Conservation (phyloP, 805 yeast genomes). For the Saccharomycopsis fibuligera region DNA sequence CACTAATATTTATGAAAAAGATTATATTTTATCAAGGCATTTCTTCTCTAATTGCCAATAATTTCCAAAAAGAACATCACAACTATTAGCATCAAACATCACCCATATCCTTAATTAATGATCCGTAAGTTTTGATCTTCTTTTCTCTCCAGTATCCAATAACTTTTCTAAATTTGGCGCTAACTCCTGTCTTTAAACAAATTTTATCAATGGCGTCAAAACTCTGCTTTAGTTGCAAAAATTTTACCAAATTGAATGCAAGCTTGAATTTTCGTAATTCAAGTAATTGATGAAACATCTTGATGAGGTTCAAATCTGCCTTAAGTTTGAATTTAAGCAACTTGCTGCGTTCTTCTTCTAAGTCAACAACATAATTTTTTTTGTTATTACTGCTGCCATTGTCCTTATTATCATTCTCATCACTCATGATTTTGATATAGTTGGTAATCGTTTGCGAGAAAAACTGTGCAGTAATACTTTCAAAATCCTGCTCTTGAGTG, state of each 20-base stretch:
- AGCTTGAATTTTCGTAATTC: constrained; percentile 5
- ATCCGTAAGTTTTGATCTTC: not conserved
- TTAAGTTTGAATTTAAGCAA: constrained; percentile 1
- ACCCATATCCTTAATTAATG: not conserved
- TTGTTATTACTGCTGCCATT: not conserved
- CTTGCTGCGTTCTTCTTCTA: not conserved
- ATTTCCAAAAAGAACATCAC: not conserved
- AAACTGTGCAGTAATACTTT: too few relatives aligned
- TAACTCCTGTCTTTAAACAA: constrained; percentile 1
- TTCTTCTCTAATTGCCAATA: too few relatives aligned
- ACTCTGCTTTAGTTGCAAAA: constrained; percentile 12
- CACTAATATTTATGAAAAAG: too few relatives aligned
- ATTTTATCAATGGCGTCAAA: constrained; percentile 10
- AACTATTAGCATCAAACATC: not conserved
- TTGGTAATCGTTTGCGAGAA: not conserved
- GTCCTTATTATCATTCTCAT: constrained; percentile 1
- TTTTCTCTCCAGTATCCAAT: constrained; percentile 11
- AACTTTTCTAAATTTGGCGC: constrained; percentile 4
- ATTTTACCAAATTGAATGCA: constrained; percentile 13
- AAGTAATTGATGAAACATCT: constrained; percentile 11
- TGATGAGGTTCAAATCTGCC: constrained; percentile 14
- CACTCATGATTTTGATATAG: not conserved
- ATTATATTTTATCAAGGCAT: too few relatives aligned
- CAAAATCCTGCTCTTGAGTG: not conserved
- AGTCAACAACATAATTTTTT: not conserved